Evolutionary conservation across 176 grass and related monocot species (phyloP), one percentile per base, ranked within the genome.

Genomic region (Eragrostis curvula): DNA sequence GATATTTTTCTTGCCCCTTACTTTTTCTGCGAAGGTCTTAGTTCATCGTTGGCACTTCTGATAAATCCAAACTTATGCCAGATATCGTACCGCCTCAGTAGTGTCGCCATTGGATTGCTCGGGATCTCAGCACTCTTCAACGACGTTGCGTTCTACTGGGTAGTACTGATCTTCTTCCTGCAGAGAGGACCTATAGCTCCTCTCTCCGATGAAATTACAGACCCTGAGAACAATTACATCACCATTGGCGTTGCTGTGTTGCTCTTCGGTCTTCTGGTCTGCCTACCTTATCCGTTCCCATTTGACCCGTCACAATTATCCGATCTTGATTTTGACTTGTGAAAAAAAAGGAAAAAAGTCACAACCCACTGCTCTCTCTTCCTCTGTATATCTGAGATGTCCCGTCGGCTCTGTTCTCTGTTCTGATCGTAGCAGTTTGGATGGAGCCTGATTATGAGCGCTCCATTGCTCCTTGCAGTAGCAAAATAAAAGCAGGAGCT

Each of bases 101-200:
- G 85, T 15, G 53, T 90, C 17, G 55, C 89, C n/a, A 85, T 99
- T 12, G 96, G 88, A 12, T 20, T 96, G 64, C 87, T 99, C 3
- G 96, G 96, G 11, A 81, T 99, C 25, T 69, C 93, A 15, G 87
- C 96, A 0, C 87, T 99, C 53, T 93, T 96, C 78, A 99, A 32
- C 2, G 96, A 99, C 2, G 87, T 96, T 0, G 85, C 93, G 0
- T 99, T 96, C 77, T 99, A 99, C 79, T 99, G 91, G 93, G 87
- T 88, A 17, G 93, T 91, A 52, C 81, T 99, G 59, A 88, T 99
- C 87, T 96, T 99, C 79, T 93, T 99, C 90, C 70, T 99, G 51
- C 96, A 99, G 77, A 82, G 96, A 47, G 96, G 96, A 0, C 96
- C 96, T 0, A 79, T 99, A 3, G 85, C 93, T 66, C 96, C 96